Percentiles rank a stretch among this genome's conserved stretches.
Evolutionary conservation across 371 early-diverging fungal species (phyloP).

Genomic region (Coemansia sp.): DNA sequence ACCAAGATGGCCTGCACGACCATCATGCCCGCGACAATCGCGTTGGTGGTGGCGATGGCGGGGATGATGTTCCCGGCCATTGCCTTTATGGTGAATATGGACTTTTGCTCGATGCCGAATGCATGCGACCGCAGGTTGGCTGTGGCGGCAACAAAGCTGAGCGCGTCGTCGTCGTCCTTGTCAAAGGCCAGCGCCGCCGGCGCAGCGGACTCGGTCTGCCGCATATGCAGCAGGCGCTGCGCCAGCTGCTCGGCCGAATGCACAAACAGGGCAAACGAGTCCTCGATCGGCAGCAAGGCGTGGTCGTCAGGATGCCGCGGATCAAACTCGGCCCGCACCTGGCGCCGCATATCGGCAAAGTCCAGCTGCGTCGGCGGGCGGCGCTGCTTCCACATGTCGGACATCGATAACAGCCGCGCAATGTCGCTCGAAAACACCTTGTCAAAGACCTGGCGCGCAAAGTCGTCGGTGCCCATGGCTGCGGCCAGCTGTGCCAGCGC

Average conservation of each 20-base stretch:
- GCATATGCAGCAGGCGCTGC: not conserved
- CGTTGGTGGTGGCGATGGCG: conserved; percentile 99
- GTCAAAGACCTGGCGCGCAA: conserved; percentile 72
- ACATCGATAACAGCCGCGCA: conserved; percentile 70
- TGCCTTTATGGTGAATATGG: conserved; percentile 89
- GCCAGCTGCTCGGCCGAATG: conserved; percentile 23
- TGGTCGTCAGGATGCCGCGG: conserved; percentile 58
- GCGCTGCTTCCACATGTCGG: conserved; percentile 89
- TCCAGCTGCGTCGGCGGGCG: conserved; percentile 68
- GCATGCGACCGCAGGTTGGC: conserved; percentile 83
- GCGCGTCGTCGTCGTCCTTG: conserved; percentile 88
- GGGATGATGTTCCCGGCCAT: conserved; percentile 99
- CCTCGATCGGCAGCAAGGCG: conserved; percentile 62
- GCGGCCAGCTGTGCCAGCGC: conserved; percentile 36
- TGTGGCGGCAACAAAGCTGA: conserved; percentile 91
- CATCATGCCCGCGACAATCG: conserved; percentile 96
- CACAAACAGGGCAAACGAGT: conserved; percentile 53
- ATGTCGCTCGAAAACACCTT: conserved; percentile 87
- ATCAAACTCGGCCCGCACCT: not conserved
- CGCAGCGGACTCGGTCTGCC: not conserved
- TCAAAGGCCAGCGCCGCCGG: conserved; percentile 69
- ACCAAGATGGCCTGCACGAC: conserved; percentile 83
- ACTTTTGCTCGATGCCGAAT: conserved; percentile 77
- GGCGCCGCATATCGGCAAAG: conserved; percentile 53
- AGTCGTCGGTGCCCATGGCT: conserved; percentile 56